phyloP scores from a whole-genome alignment of 2,329 filamentous ascomycete genomes.

The Apiospora marii region DNA sequence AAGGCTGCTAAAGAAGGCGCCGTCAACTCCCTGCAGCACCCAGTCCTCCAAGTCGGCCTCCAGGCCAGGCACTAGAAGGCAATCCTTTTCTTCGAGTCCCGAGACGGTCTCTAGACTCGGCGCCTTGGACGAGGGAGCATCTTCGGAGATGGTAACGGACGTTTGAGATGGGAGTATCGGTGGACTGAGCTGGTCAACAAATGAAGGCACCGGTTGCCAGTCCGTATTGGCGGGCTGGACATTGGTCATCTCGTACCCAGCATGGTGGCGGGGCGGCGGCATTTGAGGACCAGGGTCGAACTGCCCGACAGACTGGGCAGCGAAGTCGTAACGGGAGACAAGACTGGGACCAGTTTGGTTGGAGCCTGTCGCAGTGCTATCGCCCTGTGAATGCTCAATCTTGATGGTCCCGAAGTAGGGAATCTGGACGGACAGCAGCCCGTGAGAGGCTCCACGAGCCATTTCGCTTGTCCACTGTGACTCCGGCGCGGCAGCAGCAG shows the following conservation, averaged over 20 bases:
- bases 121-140: neutral
- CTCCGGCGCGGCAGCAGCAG: constrained; percentile 21
- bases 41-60: constrained; percentile 32
- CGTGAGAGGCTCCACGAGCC: constrained; percentile 25
- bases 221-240: neutral
- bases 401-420: constrained; percentile 52
- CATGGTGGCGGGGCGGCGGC: neutral
- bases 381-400: neutral
- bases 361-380: too few species aligned
- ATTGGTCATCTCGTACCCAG: neutral
- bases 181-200: neutral
- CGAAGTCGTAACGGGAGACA: neutral
- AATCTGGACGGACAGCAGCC: constrained; percentile 47
- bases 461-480: neutral
- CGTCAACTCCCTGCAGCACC: constrained; percentile 41
- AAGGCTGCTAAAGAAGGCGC: constrained; percentile 38
- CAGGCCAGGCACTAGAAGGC: constrained; percentile 28
- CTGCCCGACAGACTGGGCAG: neutral
- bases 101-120: neutral
- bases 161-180: neutral
- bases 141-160: neutral
- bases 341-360: neutral
- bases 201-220: neutral
- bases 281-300: neutral
- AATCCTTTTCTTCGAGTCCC: neutral